phyloP scores from a whole-genome alignment of 2,329 filamentous ascomycete species.

The Herpotrichia juniperi region DNA sequence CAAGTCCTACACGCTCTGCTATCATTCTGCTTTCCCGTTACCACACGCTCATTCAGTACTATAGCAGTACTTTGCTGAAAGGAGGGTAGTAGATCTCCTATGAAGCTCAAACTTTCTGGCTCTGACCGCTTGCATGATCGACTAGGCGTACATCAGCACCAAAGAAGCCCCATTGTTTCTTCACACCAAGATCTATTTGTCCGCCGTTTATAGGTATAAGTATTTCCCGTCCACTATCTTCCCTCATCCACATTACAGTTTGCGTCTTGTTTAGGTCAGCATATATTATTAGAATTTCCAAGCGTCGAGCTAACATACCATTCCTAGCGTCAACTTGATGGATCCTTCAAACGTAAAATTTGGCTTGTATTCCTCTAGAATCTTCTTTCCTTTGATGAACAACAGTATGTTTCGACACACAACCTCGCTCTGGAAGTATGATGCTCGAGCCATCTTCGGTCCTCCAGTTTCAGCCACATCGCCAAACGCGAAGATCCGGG shows the following conservation, averaged over 20 bases:
- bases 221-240: constrained; percentile 11
- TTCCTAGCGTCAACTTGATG: constrained; percentile 28
- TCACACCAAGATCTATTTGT: constrained; percentile 10
- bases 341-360: constrained; percentile 16
- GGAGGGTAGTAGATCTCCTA: too few species aligned
- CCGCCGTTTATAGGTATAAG: constrained; percentile 6
- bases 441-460: constrained; percentile 61
- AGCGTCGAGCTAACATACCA: constrained; percentile 10
- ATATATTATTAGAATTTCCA: not conserved
- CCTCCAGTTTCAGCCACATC: constrained; percentile 64
- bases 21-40: too few species aligned
- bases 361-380: constrained; percentile 14
- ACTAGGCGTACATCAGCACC: constrained; percentile 12
- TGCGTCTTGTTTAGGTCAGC: not conserved
- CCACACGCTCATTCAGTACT: too few species aligned
- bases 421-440: constrained; percentile 59
- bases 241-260: constrained; percentile 4
- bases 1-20: too few species aligned
- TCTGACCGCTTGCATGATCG: too few species aligned
- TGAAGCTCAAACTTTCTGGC: too few species aligned
- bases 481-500: constrained; percentile 67
- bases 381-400: constrained; percentile 40
- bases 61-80: too few species aligned
- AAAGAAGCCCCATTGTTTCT: constrained; percentile 14
- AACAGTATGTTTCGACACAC: constrained; percentile 62